phyloP scores from a whole-genome alignment of 2,329 filamentous ascomycete genomes.

The Coccinonectria pachysandricola region DNA sequence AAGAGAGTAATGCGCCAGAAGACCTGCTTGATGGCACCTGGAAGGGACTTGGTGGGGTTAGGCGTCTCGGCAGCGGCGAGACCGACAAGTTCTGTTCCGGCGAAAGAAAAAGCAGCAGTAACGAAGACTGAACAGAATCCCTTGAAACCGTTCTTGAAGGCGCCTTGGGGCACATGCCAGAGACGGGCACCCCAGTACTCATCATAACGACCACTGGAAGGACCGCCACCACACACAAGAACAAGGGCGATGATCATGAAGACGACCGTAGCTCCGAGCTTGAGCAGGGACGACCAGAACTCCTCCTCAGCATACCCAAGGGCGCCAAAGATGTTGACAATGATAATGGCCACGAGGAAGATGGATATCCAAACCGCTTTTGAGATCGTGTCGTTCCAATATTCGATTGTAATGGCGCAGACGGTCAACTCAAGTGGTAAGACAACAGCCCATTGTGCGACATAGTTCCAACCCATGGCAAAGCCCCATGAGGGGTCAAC shows the following conservation, averaged over 20 bases:
- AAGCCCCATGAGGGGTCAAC: conserved; percentile 52
- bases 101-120: conserved; percentile 60
- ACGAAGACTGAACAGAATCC: conserved; percentile 62
- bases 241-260: conserved; percentile 53
- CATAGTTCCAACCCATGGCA: conserved; percentile 36
- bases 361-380: conserved; percentile 44
- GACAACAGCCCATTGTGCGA: conserved; percentile 40
- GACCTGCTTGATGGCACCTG: conserved; percentile 69
- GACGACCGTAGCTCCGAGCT: conserved; percentile 45
- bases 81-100: conserved; percentile 59
- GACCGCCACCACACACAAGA: conserved; percentile 47
- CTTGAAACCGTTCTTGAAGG: conserved; percentile 61
- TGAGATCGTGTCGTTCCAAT: conserved; percentile 38
- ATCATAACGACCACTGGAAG: conserved; percentile 32
- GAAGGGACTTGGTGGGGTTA: conserved; percentile 61
- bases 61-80: conserved; percentile 58
- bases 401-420: conserved; percentile 39
- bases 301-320: conserved; percentile 46
- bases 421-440: conserved; percentile 42
- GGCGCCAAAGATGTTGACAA: conserved; percentile 46
- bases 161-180: conserved; percentile 26
- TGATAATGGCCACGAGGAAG: conserved; percentile 38
- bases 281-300: conserved; percentile 44
- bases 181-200: conserved; percentile 32
- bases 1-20: conserved; percentile 43